Evolutionary conservation across 2,329 filamentous ascomycete genomes (phyloP).

Genomic region (Ophiocordyceps robertsii): DNA sequence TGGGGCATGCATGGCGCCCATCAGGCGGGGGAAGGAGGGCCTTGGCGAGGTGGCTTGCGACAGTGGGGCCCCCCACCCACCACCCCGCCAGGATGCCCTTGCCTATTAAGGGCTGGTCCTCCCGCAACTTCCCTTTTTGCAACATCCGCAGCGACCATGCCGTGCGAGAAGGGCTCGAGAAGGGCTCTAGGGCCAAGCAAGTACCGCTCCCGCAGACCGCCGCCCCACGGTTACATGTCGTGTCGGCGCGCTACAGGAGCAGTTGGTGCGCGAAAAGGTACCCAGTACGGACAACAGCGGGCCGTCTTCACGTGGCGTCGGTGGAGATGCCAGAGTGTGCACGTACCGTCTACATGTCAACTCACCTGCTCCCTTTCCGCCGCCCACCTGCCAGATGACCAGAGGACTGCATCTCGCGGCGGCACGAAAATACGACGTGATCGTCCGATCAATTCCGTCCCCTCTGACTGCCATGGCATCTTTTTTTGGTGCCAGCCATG

Average conservation of each 20-base stretch:
- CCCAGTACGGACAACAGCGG: too few relatives aligned
- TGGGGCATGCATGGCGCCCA: slow-evolving; percentile 1
- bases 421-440: slow-evolving; percentile 5
- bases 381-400: slow-evolving; percentile 3
- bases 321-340: background rate
- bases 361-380: background rate
- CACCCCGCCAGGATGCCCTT: slow-evolving; percentile 1
- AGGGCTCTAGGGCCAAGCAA: background rate
- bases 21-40: slow-evolving; percentile 4
- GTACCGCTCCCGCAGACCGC: too few relatives aligned
- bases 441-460: slow-evolving; percentile 1
- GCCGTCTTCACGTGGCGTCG: too few relatives aligned
- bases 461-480: background rate
- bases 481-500: background rate
- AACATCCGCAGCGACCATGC: background rate
- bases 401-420: slow-evolving; percentile 1
- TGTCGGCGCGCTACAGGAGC: too few relatives aligned
- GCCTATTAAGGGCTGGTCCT: slow-evolving; percentile 5
- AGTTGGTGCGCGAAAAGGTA: too few relatives aligned
- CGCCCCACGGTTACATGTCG: too few relatives aligned
- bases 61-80: background rate
- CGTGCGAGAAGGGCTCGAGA: background rate
- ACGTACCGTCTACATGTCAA: background rate
- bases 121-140: slow-evolving; percentile 2
- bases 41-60: background rate